Conservation (phyloP, 352 stramenopile species). For the Aphanomyces cochlioides region DNA sequence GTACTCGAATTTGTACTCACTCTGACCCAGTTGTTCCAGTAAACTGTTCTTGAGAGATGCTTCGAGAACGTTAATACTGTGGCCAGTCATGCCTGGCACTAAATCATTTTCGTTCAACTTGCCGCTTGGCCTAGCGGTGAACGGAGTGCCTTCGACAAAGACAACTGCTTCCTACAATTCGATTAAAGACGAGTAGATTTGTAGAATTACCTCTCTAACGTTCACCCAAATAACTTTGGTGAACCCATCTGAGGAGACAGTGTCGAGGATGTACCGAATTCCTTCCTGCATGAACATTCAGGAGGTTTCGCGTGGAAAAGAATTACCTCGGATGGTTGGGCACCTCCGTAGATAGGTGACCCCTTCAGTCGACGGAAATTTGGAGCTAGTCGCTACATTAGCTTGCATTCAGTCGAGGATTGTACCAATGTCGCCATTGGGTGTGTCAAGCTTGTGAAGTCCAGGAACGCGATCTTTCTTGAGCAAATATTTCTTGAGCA, state of each 20-base stretch:
- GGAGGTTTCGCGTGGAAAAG: background rate
- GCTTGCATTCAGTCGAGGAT: background rate
- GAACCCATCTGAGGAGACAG: slow-evolving; percentile 65
- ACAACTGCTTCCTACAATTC: slow-evolving; percentile 64
- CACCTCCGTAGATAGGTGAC: slow-evolving; percentile 66
- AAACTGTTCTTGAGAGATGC: slow-evolving; percentile 75
- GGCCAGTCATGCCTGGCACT: slow-evolving; percentile 71
- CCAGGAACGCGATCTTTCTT: slow-evolving; percentile 79
- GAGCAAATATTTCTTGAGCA: slow-evolving; percentile 81
- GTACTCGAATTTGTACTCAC: slow-evolving; percentile 64
- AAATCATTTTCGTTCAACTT: slow-evolving; percentile 84
- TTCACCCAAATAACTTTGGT: slow-evolving; percentile 82
- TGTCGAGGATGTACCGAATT: slow-evolving; percentile 66
- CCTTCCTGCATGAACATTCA: slow-evolving; percentile 44
- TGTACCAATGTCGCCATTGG: slow-evolving; percentile 58
- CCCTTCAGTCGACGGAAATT: slow-evolving; percentile 74
- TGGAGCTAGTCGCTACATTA: slow-evolving; percentile 40
- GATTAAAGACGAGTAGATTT: background rate
- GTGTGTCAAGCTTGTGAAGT: slow-evolving; percentile 64
- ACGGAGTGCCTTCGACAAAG: slow-evolving; percentile 71
- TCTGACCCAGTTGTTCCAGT: slow-evolving; percentile 53
- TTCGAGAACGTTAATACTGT: slow-evolving; percentile 79
- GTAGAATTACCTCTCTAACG: slow-evolving; percentile 52
- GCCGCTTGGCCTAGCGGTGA: slow-evolving; percentile 61
- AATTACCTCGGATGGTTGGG: slow-evolving; percentile 65